phyloP scores from a whole-genome alignment of 1,284 basidiomycete species.

The Cryptococcus neoformans region DNA sequence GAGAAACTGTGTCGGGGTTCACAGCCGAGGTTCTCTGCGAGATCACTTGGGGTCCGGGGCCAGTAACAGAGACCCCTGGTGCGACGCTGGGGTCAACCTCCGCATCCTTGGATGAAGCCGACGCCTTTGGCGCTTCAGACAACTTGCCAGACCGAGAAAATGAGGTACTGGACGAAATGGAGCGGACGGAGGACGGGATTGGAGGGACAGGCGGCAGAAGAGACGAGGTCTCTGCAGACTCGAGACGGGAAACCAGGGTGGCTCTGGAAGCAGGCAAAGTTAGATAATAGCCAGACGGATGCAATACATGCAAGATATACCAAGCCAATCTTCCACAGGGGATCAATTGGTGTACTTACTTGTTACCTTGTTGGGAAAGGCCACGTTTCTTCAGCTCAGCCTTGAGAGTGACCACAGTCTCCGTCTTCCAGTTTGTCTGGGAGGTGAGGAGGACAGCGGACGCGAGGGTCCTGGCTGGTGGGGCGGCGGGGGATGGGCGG shows the following conservation, averaged over 20 bases:
- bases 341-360: conserved; percentile 24
- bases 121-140: conserved; percentile 3
- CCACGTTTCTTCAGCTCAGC: conserved; percentile 64
- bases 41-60: conserved; percentile 13
- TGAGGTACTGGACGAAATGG: conserved; percentile 7
- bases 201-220: conserved; percentile 36
- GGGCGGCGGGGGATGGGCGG: background rate
- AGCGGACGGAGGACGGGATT: conserved; percentile 10
- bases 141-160: conserved; percentile 2
- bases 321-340: background rate
- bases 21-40: conserved; percentile 23
- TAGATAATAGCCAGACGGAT: background rate
- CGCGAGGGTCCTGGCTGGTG: conserved; percentile 50
- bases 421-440: conserved; percentile 58
- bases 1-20: conserved; percentile 18
- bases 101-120: background rate
- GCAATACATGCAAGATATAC: background rate
- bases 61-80: conserved; percentile 21
- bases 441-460: conserved; percentile 65
- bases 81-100: conserved; percentile 1
- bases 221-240: conserved; percentile 35
- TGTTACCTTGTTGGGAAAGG: conserved; percentile 59
- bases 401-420: conserved; percentile 61
- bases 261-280: conserved; percentile 19
- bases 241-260: conserved; percentile 32